Evolutionary conservation across 2,329 filamentous ascomycete species (phyloP), one percentile per base, ranked within the genome.

Genomic region (Fusarium caatingaense): DNA sequence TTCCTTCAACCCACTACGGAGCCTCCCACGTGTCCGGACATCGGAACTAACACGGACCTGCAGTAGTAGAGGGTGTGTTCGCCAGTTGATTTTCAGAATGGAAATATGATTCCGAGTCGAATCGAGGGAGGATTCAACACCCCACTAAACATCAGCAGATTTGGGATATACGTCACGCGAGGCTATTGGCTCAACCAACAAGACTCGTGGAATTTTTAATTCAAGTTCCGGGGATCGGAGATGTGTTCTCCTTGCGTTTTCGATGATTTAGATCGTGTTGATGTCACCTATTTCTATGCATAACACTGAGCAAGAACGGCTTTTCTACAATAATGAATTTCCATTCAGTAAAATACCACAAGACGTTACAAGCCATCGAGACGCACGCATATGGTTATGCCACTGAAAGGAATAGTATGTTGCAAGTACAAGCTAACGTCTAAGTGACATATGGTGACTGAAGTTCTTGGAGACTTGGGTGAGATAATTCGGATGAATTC

Each of bases 141-240:
- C 61, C 62, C 60, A 34, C 53, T 23, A 59, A 48, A 47, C 20
- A 64, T 65, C 62, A 64, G 46, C 28, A 64, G 60, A 59, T 59
- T 58, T 37, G 16, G 16, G 8, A 25, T 42, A 25, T 28, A 47
- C 27, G 45, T 64, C 62, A 65, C 62, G 45, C 62, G 45, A 64
- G 51, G 25, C 51, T 46, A 32, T 21, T 41, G 27, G 18, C 5
- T 34, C 6, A 7, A 27, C 32, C 18, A 34, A 48, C 13, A 25
- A 12, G 16, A 58, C 23, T 25, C 15, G n/a, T 20, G 7, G 11
- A 21, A 16, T 42, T 37, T 15, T 32, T 23, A 5, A 47, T 20
- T 20, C 3, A 13, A 16, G 13, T 40, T 49, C 59, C 44, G 60
- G 42, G 8, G 2, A 30, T 41, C 30, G 37, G 50, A 28, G 37